Evolutionary conservation across 768 basidiomycete species (phyloP).

Genomic region (Boletus huronensis): DNA sequence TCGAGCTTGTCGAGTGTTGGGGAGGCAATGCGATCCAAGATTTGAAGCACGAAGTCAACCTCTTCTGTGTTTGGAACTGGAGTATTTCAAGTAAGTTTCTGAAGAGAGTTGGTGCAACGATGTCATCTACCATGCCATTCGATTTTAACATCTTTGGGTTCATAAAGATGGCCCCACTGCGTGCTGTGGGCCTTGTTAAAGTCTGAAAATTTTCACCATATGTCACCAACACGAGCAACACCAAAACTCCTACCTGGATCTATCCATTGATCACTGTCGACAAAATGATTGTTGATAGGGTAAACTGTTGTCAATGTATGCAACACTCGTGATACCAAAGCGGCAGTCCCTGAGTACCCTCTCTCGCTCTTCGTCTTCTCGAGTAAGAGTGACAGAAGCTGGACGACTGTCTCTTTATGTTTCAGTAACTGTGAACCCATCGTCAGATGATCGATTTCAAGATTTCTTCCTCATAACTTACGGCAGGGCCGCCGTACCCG

Average conservation of each 20-base stretch:
- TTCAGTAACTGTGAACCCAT: slow-evolving; percentile 53
- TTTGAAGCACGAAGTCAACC: slow-evolving; percentile 73
- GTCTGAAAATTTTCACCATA: slow-evolving; percentile 36
- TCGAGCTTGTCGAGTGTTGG: slow-evolving; percentile 71
- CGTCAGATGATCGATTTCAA: neutral
- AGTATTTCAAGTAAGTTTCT: slow-evolving; percentile 21
- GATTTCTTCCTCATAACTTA: slow-evolving; percentile 32
- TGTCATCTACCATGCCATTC: slow-evolving; percentile 75
- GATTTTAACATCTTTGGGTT: slow-evolving; percentile 72
- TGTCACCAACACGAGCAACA: slow-evolving; percentile 6
- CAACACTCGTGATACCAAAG: slow-evolving; percentile 71
- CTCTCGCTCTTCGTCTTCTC: slow-evolving; percentile 86
- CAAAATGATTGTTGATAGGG: slow-evolving; percentile 72
- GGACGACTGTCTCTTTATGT: slow-evolving; percentile 62
- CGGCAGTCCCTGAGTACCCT: slow-evolving; percentile 78
- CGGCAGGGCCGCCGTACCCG: slow-evolving; percentile 64
- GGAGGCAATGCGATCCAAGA: slow-evolving; percentile 63
- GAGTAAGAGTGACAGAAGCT: slow-evolving; percentile 59
- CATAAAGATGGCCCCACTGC: slow-evolving; percentile 80
- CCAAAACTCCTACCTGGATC: slow-evolving; percentile 53
- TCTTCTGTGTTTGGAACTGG: slow-evolving; percentile 52
- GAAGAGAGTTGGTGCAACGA: neutral
- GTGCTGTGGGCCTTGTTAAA: slow-evolving; percentile 61
- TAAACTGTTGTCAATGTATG: slow-evolving; percentile 74
- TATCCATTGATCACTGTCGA: slow-evolving; percentile 80